phyloP scores from a whole-genome alignment of 768 basidiomycete species.

The Leccinum rimulosum region DNA sequence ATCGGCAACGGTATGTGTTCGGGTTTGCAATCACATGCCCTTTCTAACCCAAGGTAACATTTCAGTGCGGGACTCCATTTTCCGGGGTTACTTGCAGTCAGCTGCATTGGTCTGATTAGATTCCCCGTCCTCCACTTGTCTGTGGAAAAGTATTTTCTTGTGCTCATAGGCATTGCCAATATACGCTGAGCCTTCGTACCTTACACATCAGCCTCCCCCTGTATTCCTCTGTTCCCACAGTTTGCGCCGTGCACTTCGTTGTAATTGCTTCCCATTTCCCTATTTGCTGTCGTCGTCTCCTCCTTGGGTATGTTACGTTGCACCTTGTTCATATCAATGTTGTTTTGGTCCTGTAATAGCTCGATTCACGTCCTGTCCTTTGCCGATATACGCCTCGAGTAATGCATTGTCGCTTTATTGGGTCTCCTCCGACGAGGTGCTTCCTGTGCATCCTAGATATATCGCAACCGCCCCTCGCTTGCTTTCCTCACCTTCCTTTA shows the following conservation, averaged over 20 bases:
- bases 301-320: not conserved
- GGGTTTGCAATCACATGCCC: not conserved
- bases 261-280: slow-evolving; percentile 7
- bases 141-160: slow-evolving; percentile 5
- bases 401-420: slow-evolving; percentile 14
- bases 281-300: not conserved
- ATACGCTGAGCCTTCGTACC: slow-evolving; percentile 3
- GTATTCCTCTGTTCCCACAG: slow-evolving; percentile 1
- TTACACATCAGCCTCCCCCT: slow-evolving; percentile 2
- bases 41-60: slow-evolving; percentile 11
- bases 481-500: not conserved
- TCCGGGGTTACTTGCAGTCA: slow-evolving; percentile 71
- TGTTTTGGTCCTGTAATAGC: slow-evolving; percentile 17
- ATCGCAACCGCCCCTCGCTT: not conserved
- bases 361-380: not conserved
- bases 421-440: slow-evolving; percentile 23
- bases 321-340: slow-evolving; percentile 7
- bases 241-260: not conserved
- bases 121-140: not conserved
- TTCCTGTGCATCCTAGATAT: slow-evolving; percentile 8
- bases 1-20: slow-evolving; percentile 68
- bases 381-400: not conserved
- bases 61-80: slow-evolving; percentile 70
- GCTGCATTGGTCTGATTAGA: slow-evolving; percentile 58
- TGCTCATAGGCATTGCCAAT: slow-evolving; percentile 2